Conservation (phyloP, 805 yeast genomes). For the Candida endomychidarum region DNA sequence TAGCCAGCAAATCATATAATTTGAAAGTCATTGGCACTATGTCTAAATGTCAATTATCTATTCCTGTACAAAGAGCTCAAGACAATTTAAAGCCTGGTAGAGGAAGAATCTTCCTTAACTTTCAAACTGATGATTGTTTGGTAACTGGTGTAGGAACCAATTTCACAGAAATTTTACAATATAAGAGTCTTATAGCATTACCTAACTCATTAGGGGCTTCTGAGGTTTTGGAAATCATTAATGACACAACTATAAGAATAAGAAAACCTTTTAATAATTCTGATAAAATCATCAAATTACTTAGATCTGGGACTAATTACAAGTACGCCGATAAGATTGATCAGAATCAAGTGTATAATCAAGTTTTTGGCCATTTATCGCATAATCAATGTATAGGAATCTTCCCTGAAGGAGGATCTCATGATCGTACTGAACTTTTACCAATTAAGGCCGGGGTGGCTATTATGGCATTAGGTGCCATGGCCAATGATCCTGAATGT, state of each 20-base stretch:
- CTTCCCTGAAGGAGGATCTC: constrained; percentile 98
- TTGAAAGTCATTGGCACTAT: constrained; percentile 69
- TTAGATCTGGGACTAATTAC: constrained; percentile 55
- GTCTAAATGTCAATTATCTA: constrained; percentile 74
- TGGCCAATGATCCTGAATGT: constrained; percentile 71
- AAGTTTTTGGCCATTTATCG: constrained; percentile 80
- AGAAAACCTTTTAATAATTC: constrained; percentile 67
- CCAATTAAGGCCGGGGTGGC: constrained; percentile 98
- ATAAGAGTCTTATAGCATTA: constrained; percentile 69
- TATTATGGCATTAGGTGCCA: constrained; percentile 95
- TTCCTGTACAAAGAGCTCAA: constrained; percentile 91
- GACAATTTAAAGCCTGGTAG: constrained; percentile 69
- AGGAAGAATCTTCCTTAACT: constrained; percentile 63
- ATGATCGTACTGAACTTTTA: constrained; percentile 85
- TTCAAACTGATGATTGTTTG: constrained; percentile 49
- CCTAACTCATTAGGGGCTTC: constrained; percentile 78
- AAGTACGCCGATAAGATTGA: constrained; percentile 82
- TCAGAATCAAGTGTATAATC: constrained; percentile 78
- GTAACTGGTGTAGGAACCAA: constrained; percentile 65
- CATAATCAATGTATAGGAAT: constrained; percentile 85
- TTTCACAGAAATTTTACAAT: constrained; percentile 63
- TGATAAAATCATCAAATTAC: constrained; percentile 41
- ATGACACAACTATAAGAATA: constrained; percentile 69
- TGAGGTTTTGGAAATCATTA: constrained; percentile 63
- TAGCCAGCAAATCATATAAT: constrained; percentile 77